Conservation (phyloP, 352 stramenopile species). For the Phytopythium boreale region DNA sequence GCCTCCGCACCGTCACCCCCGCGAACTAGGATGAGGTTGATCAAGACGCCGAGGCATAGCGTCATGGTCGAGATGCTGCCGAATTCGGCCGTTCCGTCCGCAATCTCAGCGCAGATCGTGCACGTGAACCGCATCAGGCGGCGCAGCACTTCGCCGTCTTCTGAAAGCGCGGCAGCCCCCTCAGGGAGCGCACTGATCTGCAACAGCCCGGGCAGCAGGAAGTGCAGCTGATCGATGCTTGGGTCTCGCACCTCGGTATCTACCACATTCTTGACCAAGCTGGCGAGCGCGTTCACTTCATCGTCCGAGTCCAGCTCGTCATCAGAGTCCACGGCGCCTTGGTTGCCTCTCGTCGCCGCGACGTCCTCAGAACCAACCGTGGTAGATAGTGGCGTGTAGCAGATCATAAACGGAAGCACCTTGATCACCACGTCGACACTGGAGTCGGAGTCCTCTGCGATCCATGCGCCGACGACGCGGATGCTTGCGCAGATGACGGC, state of each 20-base stretch:
- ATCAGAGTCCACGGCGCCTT: conserved; percentile 38
- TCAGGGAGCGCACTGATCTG: conserved; percentile 70
- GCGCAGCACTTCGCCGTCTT: conserved; percentile 56
- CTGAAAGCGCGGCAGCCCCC: conserved; percentile 49
- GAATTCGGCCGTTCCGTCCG: conserved; percentile 38
- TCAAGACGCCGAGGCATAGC: conserved; percentile 68
- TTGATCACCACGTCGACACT: conserved; percentile 63
- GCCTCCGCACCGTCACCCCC: conserved; percentile 28
- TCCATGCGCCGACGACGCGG: conserved; percentile 73
- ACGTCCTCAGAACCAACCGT: conserved; percentile 14
- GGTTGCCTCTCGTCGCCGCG: conserved; percentile 6
- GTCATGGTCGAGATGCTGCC: conserved; percentile 68
- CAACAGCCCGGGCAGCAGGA: conserved; percentile 74
- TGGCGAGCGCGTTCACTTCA: conserved; percentile 46
- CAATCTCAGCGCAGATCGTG: conserved; percentile 56
- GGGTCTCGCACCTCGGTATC: conserved; percentile 28
- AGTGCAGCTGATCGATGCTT: conserved; percentile 74
- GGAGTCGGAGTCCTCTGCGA: conserved; percentile 81
- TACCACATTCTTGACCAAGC: conserved; percentile 36
- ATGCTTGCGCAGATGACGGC: conserved; percentile 76
- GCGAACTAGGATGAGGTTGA: conserved; percentile 74
- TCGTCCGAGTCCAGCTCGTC: conserved; percentile 76
- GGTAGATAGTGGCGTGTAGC: conserved; percentile 49
- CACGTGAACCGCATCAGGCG: conserved; percentile 79
- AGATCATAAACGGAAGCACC: conserved; percentile 77